phyloP scores from a whole-genome alignment of 2,329 filamentous ascomycete genomes.

The Xylaria sp. region DNA sequence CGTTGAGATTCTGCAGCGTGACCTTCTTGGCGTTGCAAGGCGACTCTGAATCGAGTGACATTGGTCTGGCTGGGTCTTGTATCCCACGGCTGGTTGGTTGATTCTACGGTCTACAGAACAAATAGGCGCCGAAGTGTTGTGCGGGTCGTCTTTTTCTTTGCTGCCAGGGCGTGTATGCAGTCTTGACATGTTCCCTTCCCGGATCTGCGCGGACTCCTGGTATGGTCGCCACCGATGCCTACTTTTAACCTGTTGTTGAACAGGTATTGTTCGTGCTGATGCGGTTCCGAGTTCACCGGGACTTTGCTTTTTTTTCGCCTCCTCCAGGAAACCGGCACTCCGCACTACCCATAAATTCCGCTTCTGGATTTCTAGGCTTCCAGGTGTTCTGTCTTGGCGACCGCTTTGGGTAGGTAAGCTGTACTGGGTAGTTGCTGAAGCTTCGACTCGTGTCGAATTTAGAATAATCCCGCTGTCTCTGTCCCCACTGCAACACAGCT shows the following conservation, averaged over 20 bases:
- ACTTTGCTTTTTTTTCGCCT: constrained; percentile 24
- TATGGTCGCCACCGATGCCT: constrained; percentile 7
- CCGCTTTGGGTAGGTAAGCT: constrained; percentile 7
- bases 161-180: constrained; percentile 13
- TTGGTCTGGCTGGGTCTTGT: constrained; percentile 30
- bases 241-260: constrained; percentile 5
- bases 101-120: constrained; percentile 13
- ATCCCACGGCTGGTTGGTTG: constrained; percentile 13
- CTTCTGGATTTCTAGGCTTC: constrained; percentile 1
- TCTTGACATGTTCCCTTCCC: constrained; percentile 27
- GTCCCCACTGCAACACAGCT: constrained; percentile 12
- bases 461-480: constrained; percentile 14
- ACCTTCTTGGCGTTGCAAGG: constrained; percentile 34
- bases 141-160: constrained; percentile 11
- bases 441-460: constrained; percentile 10
- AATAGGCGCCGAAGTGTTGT: constrained; percentile 26
- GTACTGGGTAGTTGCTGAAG: constrained; percentile 1
- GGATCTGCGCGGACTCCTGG: constrained; percentile 1
- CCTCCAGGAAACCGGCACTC: constrained; percentile 10
- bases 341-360: not conserved
- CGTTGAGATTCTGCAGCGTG: constrained; percentile 36
- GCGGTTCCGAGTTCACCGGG: constrained; percentile 29
- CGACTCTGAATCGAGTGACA: constrained; percentile 27
- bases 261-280: constrained; percentile 22
- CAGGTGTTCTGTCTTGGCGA: constrained; percentile 12